These are phyloP conservation scores for Hammondia hammondi DNA, from an alignment of 169 alveolate genomes.

Conservation along the genomic window DNA sequence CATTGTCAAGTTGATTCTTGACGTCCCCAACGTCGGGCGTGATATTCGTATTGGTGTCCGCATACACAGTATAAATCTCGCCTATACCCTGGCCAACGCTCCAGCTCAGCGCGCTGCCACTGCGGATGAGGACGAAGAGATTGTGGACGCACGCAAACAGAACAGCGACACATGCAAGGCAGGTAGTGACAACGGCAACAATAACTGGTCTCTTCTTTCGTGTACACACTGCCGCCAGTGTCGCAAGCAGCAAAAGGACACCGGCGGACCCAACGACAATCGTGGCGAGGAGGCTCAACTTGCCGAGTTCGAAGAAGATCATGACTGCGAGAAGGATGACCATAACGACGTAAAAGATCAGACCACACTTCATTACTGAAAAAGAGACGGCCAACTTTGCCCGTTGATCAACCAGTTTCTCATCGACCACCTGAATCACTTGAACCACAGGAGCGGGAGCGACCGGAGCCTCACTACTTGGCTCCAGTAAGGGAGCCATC, in stretches of 20 bases:
- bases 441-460: neutral
- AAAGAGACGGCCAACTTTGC: neutral
- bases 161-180: neutral
- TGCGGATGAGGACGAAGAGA: neutral
- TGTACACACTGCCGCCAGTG: neutral
- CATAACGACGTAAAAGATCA: neutral
- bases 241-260: neutral
- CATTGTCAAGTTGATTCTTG: neutral
- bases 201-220: neutral
- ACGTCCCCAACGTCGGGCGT: neutral
- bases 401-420: neutral
- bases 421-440: neutral
- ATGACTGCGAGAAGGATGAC: neutral
- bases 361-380: neutral
- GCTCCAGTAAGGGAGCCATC: neutral
- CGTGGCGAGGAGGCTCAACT: neutral
- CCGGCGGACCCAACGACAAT: neutral
- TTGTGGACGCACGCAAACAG: neutral
- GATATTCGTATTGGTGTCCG: neutral
- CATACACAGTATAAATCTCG: neutral
- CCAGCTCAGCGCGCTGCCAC: neutral
- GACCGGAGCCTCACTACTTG: neutral
- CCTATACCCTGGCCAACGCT: neutral
- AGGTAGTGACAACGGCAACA: neutral
- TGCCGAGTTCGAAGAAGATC: neutral